These are phyloP conservation scores for Pyrrhoderma noxium DNA, from an alignment of 1,284 basidiomycete genomes.

Conservation along the genomic window DNA sequence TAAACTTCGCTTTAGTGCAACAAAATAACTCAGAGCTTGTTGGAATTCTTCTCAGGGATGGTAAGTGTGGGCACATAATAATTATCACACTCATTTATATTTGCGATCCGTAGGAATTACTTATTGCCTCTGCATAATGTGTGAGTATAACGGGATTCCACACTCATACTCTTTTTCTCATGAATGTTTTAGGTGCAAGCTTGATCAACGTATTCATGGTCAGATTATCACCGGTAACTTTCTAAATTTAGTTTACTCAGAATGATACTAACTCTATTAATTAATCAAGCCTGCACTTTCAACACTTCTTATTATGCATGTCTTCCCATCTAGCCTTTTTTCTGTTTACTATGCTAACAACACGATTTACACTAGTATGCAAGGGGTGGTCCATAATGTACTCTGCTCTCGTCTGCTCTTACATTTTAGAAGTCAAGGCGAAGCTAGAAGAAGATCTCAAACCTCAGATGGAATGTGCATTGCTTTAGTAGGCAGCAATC, in stretches of 20 bases:
- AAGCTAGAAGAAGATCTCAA: background rate
- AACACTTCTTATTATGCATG: conserved; percentile 12
- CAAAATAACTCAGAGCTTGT: conserved; percentile 2
- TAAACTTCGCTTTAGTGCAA: background rate
- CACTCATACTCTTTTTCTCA: background rate
- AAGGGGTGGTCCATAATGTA: conserved; percentile 12
- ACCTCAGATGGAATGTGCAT: background rate
- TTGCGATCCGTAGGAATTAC: background rate
- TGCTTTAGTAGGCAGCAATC: background rate
- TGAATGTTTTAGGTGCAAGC: background rate
- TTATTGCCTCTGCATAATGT: conserved; percentile 13
- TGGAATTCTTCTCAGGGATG: conserved; percentile 6
- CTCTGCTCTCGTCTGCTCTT: conserved; percentile 12
- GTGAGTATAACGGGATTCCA: background rate
- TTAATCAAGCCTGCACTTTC: conserved; percentile 4
- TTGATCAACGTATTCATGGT: conserved; percentile 11
- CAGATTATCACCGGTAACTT: conserved; percentile 6
- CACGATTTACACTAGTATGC: background rate
- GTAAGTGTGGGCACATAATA: background rate
- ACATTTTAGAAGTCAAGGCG: conserved; percentile 2
- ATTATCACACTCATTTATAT: background rate
- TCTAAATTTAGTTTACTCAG: background rate
- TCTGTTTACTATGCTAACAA: background rate
- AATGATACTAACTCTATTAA: background rate
- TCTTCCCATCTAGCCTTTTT: background rate